Percentiles rank a stretch among this genome's conserved stretches.
phyloP scores from a whole-genome alignment of 2,329 filamentous ascomycete genomes.

The Ophiostoma perfectum region DNA sequence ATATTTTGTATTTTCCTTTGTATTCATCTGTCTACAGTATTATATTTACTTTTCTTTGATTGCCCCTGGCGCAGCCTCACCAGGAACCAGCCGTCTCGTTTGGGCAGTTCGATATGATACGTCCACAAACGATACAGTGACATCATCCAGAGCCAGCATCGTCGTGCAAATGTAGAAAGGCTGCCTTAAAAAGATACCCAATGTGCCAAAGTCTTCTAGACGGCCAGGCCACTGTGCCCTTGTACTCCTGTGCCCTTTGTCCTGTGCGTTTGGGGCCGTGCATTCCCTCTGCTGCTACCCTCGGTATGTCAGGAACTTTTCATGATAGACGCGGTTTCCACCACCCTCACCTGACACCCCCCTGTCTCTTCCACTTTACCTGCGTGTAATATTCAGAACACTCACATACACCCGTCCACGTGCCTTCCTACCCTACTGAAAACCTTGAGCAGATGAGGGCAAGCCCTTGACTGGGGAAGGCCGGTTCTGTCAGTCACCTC shows the following conservation, averaged over 20 bases:
- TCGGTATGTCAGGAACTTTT: not conserved
- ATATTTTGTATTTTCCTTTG: not conserved
- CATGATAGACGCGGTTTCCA: conserved; percentile 3
- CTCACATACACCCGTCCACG: not conserved
- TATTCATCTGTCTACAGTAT: too few species aligned
- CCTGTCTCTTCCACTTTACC: not conserved
- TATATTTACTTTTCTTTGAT: too few species aligned
- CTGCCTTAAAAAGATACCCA: too few species aligned
- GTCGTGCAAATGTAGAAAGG: too few species aligned
- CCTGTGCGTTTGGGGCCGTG: too few species aligned
- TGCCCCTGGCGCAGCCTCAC: not conserved
- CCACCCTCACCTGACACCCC: not conserved
- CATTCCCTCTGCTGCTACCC: not conserved
- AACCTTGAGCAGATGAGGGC: too few species aligned
- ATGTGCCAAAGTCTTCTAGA: too few species aligned
- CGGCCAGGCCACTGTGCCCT: too few species aligned
- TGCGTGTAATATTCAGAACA: too few species aligned
- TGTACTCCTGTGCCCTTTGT: too few species aligned
- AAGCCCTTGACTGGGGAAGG: too few species aligned
- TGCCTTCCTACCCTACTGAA: not conserved
- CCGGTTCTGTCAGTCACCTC: too few species aligned
- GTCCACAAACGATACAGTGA: not conserved
- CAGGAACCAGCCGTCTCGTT: not conserved
- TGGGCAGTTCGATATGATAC: not conserved
- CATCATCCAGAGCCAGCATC: not conserved